These are phyloP conservation scores for Ambrosia artemisiifolia DNA, from an alignment of 129 eudicot genomes.

Conservation along the genomic window DNA sequence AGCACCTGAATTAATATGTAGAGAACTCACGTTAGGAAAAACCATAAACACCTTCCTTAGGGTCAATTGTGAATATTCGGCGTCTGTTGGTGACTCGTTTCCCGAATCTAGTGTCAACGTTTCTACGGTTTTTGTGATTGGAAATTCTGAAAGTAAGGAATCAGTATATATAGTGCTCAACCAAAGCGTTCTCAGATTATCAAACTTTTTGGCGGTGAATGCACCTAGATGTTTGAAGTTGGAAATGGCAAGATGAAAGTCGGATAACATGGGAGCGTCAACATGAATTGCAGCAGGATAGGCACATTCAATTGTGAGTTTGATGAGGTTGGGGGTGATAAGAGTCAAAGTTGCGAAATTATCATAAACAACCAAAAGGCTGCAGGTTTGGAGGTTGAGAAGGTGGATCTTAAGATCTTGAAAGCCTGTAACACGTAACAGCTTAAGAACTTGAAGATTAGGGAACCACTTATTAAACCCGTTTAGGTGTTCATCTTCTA, in stretches of 20 bases:
- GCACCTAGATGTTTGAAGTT: too few relatives aligned
- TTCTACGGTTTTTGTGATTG: conserved; percentile 28
- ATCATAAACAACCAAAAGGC: background rate
- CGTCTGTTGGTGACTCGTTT: conserved; percentile 8
- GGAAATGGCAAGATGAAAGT: conserved; percentile 28
- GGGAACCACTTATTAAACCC: too few relatives aligned
- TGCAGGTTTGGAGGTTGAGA: too few relatives aligned
- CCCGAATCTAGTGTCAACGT: conserved; percentile 34
- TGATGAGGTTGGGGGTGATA: conserved; percentile 43
- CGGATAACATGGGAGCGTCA: background rate
- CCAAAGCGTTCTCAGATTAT: conserved; percentile 31
- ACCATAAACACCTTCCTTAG: conserved; percentile 28
- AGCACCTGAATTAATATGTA: conserved; percentile 6
- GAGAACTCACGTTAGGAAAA: conserved; percentile 40
- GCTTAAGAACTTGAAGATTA: too few relatives aligned
- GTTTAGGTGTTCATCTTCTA: too few relatives aligned
- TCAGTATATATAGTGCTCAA: conserved; percentile 32
- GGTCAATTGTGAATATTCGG: conserved; percentile 22
- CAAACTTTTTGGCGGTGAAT: conserved; percentile 15
- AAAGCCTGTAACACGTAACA: too few relatives aligned
- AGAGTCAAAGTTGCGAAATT: background rate
- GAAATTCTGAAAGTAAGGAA: conserved; percentile 29
- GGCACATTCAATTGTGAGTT: background rate
- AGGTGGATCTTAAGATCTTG: too few relatives aligned
- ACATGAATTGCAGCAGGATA: background rate